Evolutionary conservation across 148 eudicot species (phyloP).

Genomic region (Gaultheria prostrata): DNA sequence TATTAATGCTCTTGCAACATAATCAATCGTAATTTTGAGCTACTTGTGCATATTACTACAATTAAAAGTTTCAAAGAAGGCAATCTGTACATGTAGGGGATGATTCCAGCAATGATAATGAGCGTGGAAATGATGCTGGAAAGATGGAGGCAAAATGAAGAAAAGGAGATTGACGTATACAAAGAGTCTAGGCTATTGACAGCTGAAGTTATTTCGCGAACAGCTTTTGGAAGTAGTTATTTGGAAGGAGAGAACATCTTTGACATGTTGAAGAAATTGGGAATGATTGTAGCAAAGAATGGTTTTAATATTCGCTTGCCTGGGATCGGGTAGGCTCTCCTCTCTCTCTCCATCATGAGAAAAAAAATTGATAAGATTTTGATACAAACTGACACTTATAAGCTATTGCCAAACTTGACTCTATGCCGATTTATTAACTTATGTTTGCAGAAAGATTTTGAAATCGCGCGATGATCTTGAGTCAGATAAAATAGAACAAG

Average conservation of each 20-base stretch:
- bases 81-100: neutral
- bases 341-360: neutral
- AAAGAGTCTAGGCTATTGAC: neutral
- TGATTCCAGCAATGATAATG: slow-evolving; percentile 11
- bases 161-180: neutral
- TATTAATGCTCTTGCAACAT: neutral
- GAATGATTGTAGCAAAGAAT: neutral
- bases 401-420: neutral
- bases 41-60: no score
- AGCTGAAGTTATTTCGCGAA: neutral
- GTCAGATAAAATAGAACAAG: slow-evolving; percentile 6
- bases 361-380: neutral
- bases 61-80: neutral
- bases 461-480: slow-evolving; percentile 3
- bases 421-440: neutral
- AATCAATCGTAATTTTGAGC: neutral
- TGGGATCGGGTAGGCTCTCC: neutral
- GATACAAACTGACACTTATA: neutral
- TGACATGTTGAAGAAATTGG: neutral
- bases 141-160: slow-evolving; percentile 16
- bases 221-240: slow-evolving; percentile 11
- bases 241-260: slow-evolving; percentile 6
- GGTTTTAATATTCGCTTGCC: neutral
- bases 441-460: neutral
- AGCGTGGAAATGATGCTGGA: slow-evolving; percentile 14